Base-by-base conservation (phyloP, 352 stramenopile species). In the Globisporangium uncinulatum region DNA sequence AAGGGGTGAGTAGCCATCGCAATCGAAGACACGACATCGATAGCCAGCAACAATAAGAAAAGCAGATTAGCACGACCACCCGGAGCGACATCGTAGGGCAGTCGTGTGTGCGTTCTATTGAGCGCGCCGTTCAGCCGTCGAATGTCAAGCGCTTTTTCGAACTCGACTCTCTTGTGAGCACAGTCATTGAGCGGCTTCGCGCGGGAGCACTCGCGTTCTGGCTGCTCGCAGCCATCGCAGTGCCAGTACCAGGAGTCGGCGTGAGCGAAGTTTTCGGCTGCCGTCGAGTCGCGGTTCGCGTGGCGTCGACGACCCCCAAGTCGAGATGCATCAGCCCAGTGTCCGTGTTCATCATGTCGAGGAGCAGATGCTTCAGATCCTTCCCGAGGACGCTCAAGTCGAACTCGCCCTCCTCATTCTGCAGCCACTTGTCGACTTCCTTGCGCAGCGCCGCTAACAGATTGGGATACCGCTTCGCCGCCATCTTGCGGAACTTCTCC, bases 241-340 rank as follows among this genome's bases (percentile, higher is more conserved):
- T 67, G 24, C 47, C 74, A n/a, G 51, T 74, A 14, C 51, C 62
- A 10, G 65, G 59, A 5, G 70, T 73, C 14, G 70, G 63, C 1
- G 70, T 75, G 20, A 69, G 14, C 0, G 60, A 32, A 31, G 57
- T 34, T 59, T 78, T 86, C 21, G 66, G 56, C 13, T 61, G 36
- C 9, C 67, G 68, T 32, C 76, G 67, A 10, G 71, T 65, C 45
- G 69, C 77, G 6, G 67, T 31, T 3, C 74, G 73, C 0, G 57
- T 57, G 4, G 63, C 24, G 31, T 83, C 70, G 0, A 85, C 46
- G 6, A 86, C 57, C 0, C 70, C 76, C 8, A 95, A 68, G 49
- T 93, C 81, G 14, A 93, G 59, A 49, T 95, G 86, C 80, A 95
- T 92, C 9, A 95, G 69, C 8, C 71, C 79, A 1, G 83, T 95